Evolutionary conservation across 1,139 yeast genomes (phyloP), one percentile per base, ranked within the genome.

Genomic region (Suhomyces choctaworum): DNA sequence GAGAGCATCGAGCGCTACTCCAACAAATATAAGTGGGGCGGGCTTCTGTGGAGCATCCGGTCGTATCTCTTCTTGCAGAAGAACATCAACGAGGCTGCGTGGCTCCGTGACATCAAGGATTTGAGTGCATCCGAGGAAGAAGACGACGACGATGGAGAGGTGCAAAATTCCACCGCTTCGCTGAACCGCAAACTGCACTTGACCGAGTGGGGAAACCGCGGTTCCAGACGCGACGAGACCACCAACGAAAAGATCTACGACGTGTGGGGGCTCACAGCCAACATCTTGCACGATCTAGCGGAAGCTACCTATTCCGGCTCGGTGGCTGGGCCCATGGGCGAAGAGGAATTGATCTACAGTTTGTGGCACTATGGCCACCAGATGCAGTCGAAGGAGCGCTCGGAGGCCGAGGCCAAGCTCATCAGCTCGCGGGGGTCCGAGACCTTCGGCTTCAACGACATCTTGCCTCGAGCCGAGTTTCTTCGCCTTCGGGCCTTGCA

Each of bases 191-290:
- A 34, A 9, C 21, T 13, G 5, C 47, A 34, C 5, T 25, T 32
- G 10, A 17, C 17, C 7, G 40, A 40, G 15, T 70, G 76, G 76
- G 76, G 76, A 2, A 54, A 67, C 40, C 47, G 59, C 24, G 77
- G 77, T 2, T 57, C 71, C 11, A 50, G 75, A 34, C 48, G 66
- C 16, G 63, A 66, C 40, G 52, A 64, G 6, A 58, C 48, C 11
- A 64, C 73, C 7, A 62, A 67, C 41, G 68, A 67, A 39, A 66
- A 64, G 43, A 61, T 73, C 27, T 76, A 83, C 52, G 86, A 84
- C 49, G 86, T 89, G 3, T 89, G 96, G 97, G 96, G 97, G 0
- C 62, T 89, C 30, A 89, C 96, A 0, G 96, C 96, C 3, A 84
- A 86, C 50, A 86, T 89, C 7, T 59, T 89, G 10, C 84, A 82